phyloP scores from a whole-genome alignment of 139 green algal genomes.

The Tetradesmus obliquus region DNA sequence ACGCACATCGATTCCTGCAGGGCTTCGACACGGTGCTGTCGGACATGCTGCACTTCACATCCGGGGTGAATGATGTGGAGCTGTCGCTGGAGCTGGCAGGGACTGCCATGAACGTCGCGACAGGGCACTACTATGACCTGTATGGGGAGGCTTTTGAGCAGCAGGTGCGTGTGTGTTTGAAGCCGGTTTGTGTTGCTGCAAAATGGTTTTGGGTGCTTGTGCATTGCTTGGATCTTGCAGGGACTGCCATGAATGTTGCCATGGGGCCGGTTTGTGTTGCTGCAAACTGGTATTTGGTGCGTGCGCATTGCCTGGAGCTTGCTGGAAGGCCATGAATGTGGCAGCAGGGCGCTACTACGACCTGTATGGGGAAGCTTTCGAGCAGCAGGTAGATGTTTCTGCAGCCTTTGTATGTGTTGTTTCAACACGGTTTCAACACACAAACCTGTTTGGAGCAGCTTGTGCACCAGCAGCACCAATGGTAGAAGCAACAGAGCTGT shows the following conservation, averaged over 20 bases:
- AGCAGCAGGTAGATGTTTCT: slow-evolving; percentile 30
- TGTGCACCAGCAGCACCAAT: no score
- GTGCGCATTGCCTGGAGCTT: slow-evolving; percentile 81
- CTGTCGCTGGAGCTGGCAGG: slow-evolving; percentile 82
- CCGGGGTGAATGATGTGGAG: slow-evolving; percentile 69
- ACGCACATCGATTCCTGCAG: no score
- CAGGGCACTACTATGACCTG: slow-evolving; percentile 66
- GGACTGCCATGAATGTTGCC: slow-evolving; percentile 79
- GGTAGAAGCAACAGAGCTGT: no score
- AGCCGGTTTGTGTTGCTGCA: not conserved
- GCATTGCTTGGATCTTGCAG: slow-evolving; percentile 66
- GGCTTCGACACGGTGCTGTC: slow-evolving; percentile 81
- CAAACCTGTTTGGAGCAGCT: no score
- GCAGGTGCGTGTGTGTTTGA: not conserved
- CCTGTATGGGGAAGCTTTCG: slow-evolving; percentile 49
- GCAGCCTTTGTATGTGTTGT: no score
- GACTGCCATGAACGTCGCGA: slow-evolving; percentile 80
- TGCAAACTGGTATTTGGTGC: not conserved
- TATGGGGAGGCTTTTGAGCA: slow-evolving; percentile 52
- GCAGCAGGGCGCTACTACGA: slow-evolving; percentile 74
- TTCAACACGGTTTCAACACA: no score
- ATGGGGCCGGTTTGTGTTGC: not conserved
- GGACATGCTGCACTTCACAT: slow-evolving; percentile 88
- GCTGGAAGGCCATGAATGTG: slow-evolving; percentile 76
- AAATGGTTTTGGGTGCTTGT: no score